These are phyloP conservation scores for Citrus australasica DNA, from an alignment of 345 rosid species.

Conservation along the genomic window DNA sequence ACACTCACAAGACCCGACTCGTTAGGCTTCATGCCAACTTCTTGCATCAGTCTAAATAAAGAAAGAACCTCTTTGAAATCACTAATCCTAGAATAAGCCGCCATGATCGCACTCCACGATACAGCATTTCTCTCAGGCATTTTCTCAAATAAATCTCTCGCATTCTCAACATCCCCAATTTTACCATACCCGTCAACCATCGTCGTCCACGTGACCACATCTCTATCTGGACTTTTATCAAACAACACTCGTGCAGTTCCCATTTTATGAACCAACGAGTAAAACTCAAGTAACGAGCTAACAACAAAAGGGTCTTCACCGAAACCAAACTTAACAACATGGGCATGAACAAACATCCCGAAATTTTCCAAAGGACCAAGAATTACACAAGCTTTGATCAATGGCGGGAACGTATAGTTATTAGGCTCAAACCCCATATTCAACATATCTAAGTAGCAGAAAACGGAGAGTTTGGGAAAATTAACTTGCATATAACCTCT, in stretches of 20 bases:
- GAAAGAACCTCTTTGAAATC: slow-evolving; percentile 33
- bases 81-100: slow-evolving; percentile 33
- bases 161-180: slow-evolving; percentile 22
- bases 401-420: slow-evolving; percentile 30
- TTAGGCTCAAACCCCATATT: slow-evolving; percentile 19
- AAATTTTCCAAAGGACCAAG: slow-evolving; percentile 7
- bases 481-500: slow-evolving; percentile 24
- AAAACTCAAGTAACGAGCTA: slow-evolving; percentile 37
- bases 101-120: slow-evolving; percentile 37
- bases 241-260: slow-evolving; percentile 28
- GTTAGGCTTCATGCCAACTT: slow-evolving; percentile 19
- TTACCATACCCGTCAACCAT: slow-evolving; percentile 32
- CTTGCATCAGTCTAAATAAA: slow-evolving; percentile 33
- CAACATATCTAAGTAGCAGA: slow-evolving; percentile 30
- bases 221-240: slow-evolving; percentile 19
- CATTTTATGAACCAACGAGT: slow-evolving; percentile 10
- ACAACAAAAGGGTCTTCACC: slow-evolving; percentile 27
- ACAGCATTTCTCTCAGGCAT: slow-evolving; percentile 34
- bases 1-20: slow-evolving; percentile 37
- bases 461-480: slow-evolving; percentile 15
- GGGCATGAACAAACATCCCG: slow-evolving; percentile 31
- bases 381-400: slow-evolving; percentile 32
- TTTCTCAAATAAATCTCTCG: slow-evolving; percentile 29
- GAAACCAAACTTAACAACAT: slow-evolving; percentile 28
- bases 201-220: slow-evolving; percentile 34